These are phyloP conservation scores for Coffea eugenioides DNA, from an alignment of 257 asterid genomes.

Conservation along the genomic window DNA sequence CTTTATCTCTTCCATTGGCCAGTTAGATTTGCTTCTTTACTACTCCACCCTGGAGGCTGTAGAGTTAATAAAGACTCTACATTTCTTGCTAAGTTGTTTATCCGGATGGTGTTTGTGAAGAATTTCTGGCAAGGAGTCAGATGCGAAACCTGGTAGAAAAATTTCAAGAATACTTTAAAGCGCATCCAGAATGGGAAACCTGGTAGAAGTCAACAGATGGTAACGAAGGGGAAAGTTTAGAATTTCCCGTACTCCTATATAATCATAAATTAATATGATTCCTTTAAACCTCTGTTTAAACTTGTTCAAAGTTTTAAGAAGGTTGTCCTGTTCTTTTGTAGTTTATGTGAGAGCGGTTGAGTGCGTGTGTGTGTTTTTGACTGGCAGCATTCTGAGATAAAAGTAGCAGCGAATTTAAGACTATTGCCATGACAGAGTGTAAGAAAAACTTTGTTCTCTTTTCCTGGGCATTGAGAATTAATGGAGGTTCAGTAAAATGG, in stretches of 20 bases:
- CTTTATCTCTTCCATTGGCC: not conserved
- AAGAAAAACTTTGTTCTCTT: not conserved
- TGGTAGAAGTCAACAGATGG: not conserved
- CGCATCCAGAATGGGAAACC: not conserved
- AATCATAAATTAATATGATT: not conserved
- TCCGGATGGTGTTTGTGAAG: not conserved
- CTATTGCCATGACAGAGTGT: not conserved
- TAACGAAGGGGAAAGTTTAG: not conserved
- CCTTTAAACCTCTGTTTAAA: not conserved
- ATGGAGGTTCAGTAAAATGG: not conserved
- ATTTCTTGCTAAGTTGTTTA: not conserved
- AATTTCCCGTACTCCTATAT: not conserved
- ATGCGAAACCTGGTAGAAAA: not conserved
- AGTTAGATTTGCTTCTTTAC: conserved; percentile 4
- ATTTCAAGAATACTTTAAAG: not conserved
- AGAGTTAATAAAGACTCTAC: not conserved
- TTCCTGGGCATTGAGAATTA: not conserved
- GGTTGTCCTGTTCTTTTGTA: not conserved
- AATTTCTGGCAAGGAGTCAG: not conserved
- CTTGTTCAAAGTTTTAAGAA: not conserved
- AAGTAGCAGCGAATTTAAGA: not conserved
- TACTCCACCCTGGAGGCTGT: too few relatives aligned
- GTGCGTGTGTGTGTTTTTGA: not conserved
- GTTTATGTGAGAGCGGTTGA: not conserved
- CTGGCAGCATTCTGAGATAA: not conserved